Conservation (phyloP, 2,329 filamentous ascomycete species). For the Sporothrix pseudoabietina region DNA sequence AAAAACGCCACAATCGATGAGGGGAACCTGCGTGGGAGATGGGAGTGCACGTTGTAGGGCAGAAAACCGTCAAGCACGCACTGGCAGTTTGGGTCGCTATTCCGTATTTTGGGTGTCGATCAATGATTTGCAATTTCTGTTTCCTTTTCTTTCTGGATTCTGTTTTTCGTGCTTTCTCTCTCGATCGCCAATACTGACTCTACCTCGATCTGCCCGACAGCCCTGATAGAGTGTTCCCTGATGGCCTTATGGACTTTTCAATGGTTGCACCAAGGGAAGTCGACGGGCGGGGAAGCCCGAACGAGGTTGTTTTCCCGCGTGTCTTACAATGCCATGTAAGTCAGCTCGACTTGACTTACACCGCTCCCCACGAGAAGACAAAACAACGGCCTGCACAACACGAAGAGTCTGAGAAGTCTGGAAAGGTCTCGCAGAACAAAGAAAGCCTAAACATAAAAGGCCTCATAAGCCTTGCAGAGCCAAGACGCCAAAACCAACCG, state of each 20-base stretch:
- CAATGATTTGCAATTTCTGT: background rate
- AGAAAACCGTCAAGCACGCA: no score
- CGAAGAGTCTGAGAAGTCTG: background rate
- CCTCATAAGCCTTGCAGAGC: background rate
- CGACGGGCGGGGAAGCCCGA: constrained; percentile 14
- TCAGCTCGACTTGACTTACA: background rate
- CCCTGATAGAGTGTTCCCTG: background rate
- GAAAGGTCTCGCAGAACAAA: background rate
- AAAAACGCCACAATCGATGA: constrained; percentile 16
- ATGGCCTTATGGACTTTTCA: no score
- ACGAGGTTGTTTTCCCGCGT: background rate
- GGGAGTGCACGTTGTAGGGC: no score
- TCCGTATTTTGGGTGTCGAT: background rate
- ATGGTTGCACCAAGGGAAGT: background rate
- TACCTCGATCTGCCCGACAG: background rate
- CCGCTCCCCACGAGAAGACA: background rate
- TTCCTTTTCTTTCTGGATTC: background rate
- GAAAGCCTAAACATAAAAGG: background rate
- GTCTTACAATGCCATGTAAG: background rate
- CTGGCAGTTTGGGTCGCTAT: background rate
- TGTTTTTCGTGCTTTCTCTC: background rate
- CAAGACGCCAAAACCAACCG: constrained; percentile 11
- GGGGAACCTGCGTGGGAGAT: background rate
- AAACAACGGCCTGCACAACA: background rate
- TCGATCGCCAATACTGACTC: background rate